Percentiles rank a stretch among this genome's conserved stretches.
phyloP scores from a whole-genome alignment of 768 basidiomycete genomes.

The Agaricus bisporus region DNA sequence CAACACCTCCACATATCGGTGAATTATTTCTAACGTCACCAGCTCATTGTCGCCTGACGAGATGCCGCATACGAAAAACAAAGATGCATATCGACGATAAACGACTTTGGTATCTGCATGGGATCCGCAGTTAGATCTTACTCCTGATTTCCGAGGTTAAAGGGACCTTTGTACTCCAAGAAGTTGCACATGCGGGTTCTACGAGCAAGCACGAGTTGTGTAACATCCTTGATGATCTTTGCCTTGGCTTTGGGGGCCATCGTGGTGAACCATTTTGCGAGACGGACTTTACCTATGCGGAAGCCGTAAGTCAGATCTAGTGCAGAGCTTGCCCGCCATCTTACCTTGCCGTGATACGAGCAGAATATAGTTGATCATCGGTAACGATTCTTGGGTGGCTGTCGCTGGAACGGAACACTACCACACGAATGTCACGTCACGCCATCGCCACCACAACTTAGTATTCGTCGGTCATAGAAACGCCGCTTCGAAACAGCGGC shows the following conservation, averaged over 20 bases:
- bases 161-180: conserved; percentile 93
- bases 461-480: background rate
- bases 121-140: background rate
- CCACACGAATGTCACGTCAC: conserved; percentile 1
- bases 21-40: conserved; percentile 89
- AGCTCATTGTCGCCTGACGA: conserved; percentile 87
- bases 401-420: background rate
- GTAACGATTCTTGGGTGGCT: background rate
- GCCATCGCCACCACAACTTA: background rate
- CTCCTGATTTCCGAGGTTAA: conserved; percentile 1
- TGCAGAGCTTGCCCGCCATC: conserved; percentile 16
- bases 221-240: conserved; percentile 99
- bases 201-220: conserved; percentile 91
- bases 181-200: conserved; percentile 99
- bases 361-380: conserved; percentile 95
- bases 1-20: conserved; percentile 92
- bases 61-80: conserved; percentile 95
- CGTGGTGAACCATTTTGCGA: conserved; percentile 98
- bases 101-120: conserved; percentile 77
- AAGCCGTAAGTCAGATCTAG: conserved; percentile 1
- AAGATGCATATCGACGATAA: conserved; percentile 92
- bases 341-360: conserved; percentile 94
- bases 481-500: background rate
- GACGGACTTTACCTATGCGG: conserved; percentile 81
- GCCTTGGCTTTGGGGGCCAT: conserved; percentile 85